These are phyloP conservation scores for Beauveria pseudobassiana DNA, from an alignment of 2,329 filamentous ascomycete species.

Conservation along the genomic window DNA sequence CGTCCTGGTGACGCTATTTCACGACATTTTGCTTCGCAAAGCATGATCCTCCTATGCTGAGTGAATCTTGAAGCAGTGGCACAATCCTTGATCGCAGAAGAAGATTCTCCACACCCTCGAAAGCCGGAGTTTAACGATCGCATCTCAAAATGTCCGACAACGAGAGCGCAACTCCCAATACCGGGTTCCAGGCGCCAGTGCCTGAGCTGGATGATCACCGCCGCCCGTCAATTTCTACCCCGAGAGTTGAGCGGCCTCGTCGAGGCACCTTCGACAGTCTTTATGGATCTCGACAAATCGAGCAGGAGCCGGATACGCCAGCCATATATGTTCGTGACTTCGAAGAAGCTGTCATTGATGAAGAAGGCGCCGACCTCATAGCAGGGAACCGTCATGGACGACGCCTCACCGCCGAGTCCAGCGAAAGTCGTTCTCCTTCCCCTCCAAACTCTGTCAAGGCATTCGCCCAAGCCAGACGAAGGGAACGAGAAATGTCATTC, in stretches of 20 bases:
- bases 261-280: slow-evolving; percentile 70
- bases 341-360: slow-evolving; percentile 69
- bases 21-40: not conserved
- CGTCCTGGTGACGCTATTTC: not conserved
- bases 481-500: slow-evolving; percentile 63
- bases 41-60: slow-evolving; percentile 18
- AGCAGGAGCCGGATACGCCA: slow-evolving; percentile 28
- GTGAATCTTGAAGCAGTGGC: slow-evolving; percentile 25
- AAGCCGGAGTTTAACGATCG: slow-evolving; percentile 21
- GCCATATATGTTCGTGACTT: slow-evolving; percentile 65
- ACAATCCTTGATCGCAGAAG: not conserved
- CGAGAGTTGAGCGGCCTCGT: slow-evolving; percentile 52
- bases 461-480: slow-evolving; percentile 83
- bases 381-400: slow-evolving; percentile 38
- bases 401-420: slow-evolving; percentile 49
- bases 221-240: slow-evolving; percentile 53
- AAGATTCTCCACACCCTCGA: not conserved
- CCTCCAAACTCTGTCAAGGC: slow-evolving; percentile 97
- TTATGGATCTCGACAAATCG: slow-evolving; percentile 44
- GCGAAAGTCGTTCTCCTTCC: slow-evolving; percentile 63
- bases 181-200: slow-evolving; percentile 65
- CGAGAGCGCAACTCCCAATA: slow-evolving; percentile 51
- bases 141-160: slow-evolving; percentile 57
- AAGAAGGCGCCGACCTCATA: slow-evolving; percentile 58
- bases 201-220: slow-evolving; percentile 86